Evolutionary conservation across 1,284 basidiomycete species (phyloP).

Genomic region (Moesziomyces parantarcticus): DNA sequence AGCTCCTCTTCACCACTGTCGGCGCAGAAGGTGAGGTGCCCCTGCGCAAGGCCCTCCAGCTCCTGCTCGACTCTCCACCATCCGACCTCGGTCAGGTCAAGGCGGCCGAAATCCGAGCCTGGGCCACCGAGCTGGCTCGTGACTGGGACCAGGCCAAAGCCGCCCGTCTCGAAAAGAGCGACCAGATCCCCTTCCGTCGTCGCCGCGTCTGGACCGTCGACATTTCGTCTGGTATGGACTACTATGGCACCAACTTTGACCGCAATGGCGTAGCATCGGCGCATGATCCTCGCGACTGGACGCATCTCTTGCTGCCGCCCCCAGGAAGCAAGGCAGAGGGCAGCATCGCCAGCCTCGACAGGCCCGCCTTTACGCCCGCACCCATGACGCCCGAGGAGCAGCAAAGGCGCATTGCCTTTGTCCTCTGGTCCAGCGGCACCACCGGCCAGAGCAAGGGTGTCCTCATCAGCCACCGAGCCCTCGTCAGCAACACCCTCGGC

Average conservation of each 20-base stretch:
- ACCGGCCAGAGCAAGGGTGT: slow-evolving; percentile 69
- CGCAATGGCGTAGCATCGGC: slow-evolving; percentile 36
- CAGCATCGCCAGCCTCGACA: slow-evolving; percentile 32
- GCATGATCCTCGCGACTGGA: slow-evolving; percentile 55
- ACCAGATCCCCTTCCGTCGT: slow-evolving; percentile 26
- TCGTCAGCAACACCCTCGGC: slow-evolving; percentile 60
- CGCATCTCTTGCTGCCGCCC: slow-evolving; percentile 45
- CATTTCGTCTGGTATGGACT: slow-evolving; percentile 39
- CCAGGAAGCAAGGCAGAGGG: slow-evolving; percentile 44
- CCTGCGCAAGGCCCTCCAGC: slow-evolving; percentile 51
- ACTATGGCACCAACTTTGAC: slow-evolving; percentile 47
- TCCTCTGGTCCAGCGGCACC: slow-evolving; percentile 68
- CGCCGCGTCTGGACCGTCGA: slow-evolving; percentile 54
- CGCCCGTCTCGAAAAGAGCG: slow-evolving; percentile 35
- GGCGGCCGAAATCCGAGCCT: slow-evolving; percentile 26
- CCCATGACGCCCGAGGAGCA: slow-evolving; percentile 46
- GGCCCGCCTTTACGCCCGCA: slow-evolving; percentile 26
- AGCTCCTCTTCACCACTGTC: slow-evolving; percentile 64
- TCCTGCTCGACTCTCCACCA: slow-evolving; percentile 44
- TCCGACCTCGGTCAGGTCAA: slow-evolving; percentile 32
- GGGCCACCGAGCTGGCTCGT: slow-evolving; percentile 43
- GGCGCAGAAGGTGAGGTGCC: slow-evolving; percentile 54
- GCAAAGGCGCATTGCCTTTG: slow-evolving; percentile 52
- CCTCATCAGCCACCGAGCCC: slow-evolving; percentile 64
- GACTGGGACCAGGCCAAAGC: slow-evolving; percentile 45